phyloP scores from a whole-genome alignment of 2,329 filamentous ascomycete genomes.

The Colletotrichum eleusines region DNA sequence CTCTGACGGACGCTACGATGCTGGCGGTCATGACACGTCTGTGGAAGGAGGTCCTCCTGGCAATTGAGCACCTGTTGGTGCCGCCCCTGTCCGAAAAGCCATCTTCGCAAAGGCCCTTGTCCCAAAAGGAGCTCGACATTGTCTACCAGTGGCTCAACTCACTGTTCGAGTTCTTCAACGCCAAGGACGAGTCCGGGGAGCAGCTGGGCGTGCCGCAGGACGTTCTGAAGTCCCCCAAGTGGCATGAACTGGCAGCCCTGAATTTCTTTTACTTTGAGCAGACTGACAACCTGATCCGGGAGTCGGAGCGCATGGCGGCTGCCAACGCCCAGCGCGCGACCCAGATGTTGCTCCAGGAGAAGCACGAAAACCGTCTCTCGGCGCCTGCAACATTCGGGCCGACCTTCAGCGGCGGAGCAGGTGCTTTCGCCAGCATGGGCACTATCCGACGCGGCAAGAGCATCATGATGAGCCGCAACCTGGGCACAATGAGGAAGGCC shows the following conservation, averaged over 20 bases:
- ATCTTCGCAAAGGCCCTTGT: constrained; percentile 85
- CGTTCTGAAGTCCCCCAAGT: constrained; percentile 96
- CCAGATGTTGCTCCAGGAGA: constrained; percentile 69
- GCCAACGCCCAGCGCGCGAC: constrained; percentile 83
- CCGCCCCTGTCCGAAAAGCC: constrained; percentile 96
- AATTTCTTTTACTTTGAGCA: constrained; percentile 99
- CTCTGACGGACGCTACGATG: constrained; percentile 95
- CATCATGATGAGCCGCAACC: constrained; percentile 93
- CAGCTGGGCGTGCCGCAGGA: constrained; percentile 90
- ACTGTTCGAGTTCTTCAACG: constrained; percentile 95
- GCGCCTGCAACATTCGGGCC: constrained; percentile 68
- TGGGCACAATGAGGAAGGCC: constrained; percentile 95
- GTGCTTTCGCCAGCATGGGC: constrained; percentile 73
- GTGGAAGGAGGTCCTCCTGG: constrained; percentile 97
- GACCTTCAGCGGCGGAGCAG: constrained; percentile 63
- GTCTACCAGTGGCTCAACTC: constrained; percentile 95
- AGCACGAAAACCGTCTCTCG: constrained; percentile 67
- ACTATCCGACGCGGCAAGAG: constrained; percentile 77
- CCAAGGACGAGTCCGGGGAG: constrained; percentile 85
- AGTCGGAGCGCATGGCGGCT: constrained; percentile 95
- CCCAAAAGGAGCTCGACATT: constrained; percentile 89
- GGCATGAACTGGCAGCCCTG: constrained; percentile 94
- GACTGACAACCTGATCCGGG: constrained; percentile 90
- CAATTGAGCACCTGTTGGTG: constrained; percentile 89
- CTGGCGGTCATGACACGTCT: constrained; percentile 96